These are phyloP conservation scores for Lentinula lateritia DNA, from an alignment of 768 basidiomycete genomes.

Conservation along the genomic window DNA sequence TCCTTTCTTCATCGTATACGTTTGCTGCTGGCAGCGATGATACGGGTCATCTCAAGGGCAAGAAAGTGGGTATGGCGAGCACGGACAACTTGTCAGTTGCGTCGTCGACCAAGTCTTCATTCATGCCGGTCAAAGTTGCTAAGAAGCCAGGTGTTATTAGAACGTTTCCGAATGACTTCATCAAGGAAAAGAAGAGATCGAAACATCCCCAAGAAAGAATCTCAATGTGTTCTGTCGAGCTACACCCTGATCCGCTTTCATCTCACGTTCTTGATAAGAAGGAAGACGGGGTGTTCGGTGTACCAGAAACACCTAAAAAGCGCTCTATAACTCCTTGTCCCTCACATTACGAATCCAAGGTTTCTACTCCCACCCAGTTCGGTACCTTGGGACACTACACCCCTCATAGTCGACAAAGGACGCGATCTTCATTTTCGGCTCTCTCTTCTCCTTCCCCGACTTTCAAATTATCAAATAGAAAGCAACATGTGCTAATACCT, in stretches of 20 bases:
- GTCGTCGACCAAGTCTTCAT: neutral
- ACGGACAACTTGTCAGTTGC: neutral
- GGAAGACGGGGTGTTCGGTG: neutral
- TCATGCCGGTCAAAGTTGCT: constrained; percentile 7
- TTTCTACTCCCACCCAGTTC: neutral
- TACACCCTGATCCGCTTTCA: constrained; percentile 1
- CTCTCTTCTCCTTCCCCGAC: neutral
- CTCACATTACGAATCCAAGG: neutral
- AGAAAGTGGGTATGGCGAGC: neutral
- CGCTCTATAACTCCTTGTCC: neutral
- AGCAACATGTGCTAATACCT: neutral
- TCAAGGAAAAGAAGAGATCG: neutral
- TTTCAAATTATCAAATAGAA: neutral
- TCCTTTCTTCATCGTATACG: constrained; percentile 9
- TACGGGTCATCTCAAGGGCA: neutral
- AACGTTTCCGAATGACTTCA: neutral
- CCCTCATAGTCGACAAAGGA: constrained; percentile 1
- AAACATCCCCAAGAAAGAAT: neutral
- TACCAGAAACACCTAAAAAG: neutral
- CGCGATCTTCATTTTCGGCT: neutral
- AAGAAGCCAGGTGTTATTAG: constrained; percentile 15
- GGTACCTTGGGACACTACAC: neutral
- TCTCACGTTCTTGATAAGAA: neutral
- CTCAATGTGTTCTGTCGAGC: neutral
- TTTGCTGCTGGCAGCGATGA: constrained; percentile 4